These are phyloP conservation scores for Candida palmyrensis DNA, from an alignment of 805 yeast genomes.

Conservation along the genomic window DNA sequence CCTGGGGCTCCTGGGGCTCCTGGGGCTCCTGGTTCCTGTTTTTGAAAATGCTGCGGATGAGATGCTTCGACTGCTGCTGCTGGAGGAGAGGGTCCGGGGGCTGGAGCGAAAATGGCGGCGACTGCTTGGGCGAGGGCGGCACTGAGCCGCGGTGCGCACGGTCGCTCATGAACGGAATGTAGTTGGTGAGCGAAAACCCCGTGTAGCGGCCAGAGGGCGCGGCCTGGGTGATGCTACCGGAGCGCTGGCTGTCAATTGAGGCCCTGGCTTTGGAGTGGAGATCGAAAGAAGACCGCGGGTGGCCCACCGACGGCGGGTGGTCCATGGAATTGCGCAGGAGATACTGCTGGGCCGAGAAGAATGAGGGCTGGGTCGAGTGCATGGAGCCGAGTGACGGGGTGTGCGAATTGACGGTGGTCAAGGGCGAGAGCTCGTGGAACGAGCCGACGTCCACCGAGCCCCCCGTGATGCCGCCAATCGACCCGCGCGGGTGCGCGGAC, in stretches of 20 bases:
- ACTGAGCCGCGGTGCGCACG: slow-evolving; percentile 15
- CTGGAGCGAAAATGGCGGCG: slow-evolving; percentile 14
- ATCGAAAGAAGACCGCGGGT: slow-evolving; percentile 29
- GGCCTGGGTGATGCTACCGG: slow-evolving; percentile 1
- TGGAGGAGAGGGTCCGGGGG: slow-evolving; percentile 9
- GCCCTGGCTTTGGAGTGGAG: slow-evolving; percentile 22
- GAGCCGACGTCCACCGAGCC: slow-evolving; percentile 1
- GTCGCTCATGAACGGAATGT: slow-evolving; percentile 38
- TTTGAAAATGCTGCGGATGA: slow-evolving; percentile 14
- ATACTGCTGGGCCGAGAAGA: slow-evolving; percentile 39
- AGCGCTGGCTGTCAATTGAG: slow-evolving; percentile 25
- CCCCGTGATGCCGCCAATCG: no score
- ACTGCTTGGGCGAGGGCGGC: not conserved
- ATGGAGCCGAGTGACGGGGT: slow-evolving; percentile 36
- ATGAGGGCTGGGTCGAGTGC: slow-evolving; percentile 39
- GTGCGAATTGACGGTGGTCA: slow-evolving; percentile 39
- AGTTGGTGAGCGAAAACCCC: slow-evolving; percentile 31
- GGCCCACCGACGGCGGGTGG: slow-evolving; percentile 22
- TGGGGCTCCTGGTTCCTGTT: slow-evolving; percentile 5
- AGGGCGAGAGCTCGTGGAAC: slow-evolving; percentile 31
- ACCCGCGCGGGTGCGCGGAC: no score
- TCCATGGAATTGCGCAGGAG: slow-evolving; percentile 34
- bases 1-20: no score
- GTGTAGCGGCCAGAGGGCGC: slow-evolving; percentile 21
- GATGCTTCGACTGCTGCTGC: slow-evolving; percentile 2